phyloP scores from a whole-genome alignment of 257 asterid genomes.

The Plantago ovata region DNA sequence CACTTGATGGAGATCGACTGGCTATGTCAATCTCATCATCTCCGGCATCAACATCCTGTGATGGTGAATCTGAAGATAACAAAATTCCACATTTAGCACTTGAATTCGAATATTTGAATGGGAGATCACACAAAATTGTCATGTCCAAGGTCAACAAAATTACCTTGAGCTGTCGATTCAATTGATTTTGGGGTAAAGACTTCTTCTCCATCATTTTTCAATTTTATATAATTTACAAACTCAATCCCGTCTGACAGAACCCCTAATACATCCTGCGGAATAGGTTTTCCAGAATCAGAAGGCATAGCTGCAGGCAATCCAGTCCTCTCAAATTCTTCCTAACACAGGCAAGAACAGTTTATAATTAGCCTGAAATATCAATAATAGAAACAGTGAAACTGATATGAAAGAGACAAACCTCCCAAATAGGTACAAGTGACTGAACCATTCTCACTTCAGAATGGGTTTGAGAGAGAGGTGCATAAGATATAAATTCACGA shows the following conservation, averaged over 20 bases:
- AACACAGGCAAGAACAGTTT: slow-evolving; percentile 25
- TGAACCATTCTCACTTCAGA: slow-evolving; percentile 81
- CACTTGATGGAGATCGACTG: slow-evolving; percentile 33
- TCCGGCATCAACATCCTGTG: slow-evolving; percentile 35
- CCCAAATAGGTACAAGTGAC: slow-evolving; percentile 94
- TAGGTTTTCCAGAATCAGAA: slow-evolving; percentile 60
- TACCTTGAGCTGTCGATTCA: slow-evolving; percentile 29
- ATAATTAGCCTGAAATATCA: slow-evolving; percentile 19
- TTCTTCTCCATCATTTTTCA: slow-evolving; percentile 31
- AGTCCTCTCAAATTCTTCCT: slow-evolving; percentile 79
- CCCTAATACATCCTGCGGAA: slow-evolving; percentile 64
- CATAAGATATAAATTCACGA: slow-evolving; percentile 54
- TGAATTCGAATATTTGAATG: slow-evolving; percentile 33
- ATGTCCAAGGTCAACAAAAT: slow-evolving; percentile 29
- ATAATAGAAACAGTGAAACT: slow-evolving; percentile 14
- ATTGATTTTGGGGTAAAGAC: slow-evolving; percentile 37
- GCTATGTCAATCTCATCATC: slow-evolving; percentile 33
- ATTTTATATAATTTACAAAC: slow-evolving; percentile 43
- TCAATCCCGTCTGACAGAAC: slow-evolving; percentile 56
- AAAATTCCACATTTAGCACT: slow-evolving; percentile 31
- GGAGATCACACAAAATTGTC: slow-evolving; percentile 28
- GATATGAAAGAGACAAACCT: slow-evolving; percentile 48
- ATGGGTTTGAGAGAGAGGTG: slow-evolving; percentile 66
- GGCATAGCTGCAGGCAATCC: slow-evolving; percentile 53
- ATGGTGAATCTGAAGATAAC: slow-evolving; percentile 29